A percentile compares a stretch with the other conserved stretches of the same genome.
Conservation (phyloP, 345 rosid genomes). For the Ceriops decandra region DNA sequence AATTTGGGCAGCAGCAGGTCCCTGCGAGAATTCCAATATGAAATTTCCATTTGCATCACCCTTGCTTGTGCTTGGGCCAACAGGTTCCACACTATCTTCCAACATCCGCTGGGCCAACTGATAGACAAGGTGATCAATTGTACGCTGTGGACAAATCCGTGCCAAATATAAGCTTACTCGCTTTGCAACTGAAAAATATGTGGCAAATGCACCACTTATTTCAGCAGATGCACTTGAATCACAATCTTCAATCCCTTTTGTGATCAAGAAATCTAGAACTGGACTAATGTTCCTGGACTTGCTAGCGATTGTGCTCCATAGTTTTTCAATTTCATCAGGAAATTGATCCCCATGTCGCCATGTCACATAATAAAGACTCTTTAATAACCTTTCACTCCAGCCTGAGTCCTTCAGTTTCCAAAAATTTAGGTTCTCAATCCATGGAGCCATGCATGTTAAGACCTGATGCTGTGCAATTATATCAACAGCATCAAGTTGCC, state of each 20-base stretch:
- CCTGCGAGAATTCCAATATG: slow-evolving; percentile 95
- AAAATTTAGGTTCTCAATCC: slow-evolving; percentile 98
- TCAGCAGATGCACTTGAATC: slow-evolving; percentile 99
- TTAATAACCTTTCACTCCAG: slow-evolving; percentile 93
- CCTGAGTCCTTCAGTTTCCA: slow-evolving; percentile 99
- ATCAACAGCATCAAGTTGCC: slow-evolving; percentile 98
- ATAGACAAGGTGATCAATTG: slow-evolving; percentile 95
- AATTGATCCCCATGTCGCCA: slow-evolving; percentile 99
- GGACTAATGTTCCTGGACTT: slow-evolving; percentile 95
- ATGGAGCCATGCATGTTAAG: slow-evolving; percentile 99
- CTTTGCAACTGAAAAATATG: slow-evolving; percentile 98
- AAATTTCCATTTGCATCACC: slow-evolving; percentile 64
- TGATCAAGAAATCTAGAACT: slow-evolving; percentile 89
- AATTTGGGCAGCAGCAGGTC: slow-evolving; percentile 72
- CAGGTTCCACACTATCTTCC: slow-evolving; percentile 85
- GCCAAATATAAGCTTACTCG: slow-evolving; percentile 95
- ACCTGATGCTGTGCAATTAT: slow-evolving; percentile 99
- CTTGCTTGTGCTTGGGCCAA: slow-evolving; percentile 49
- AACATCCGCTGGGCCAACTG: slow-evolving; percentile 91
- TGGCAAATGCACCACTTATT: slow-evolving; percentile 98
- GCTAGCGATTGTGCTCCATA: slow-evolving; percentile 98
- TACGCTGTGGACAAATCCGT: slow-evolving; percentile 92
- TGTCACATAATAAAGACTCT: slow-evolving; percentile 97
- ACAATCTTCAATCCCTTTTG: slow-evolving; percentile 96
- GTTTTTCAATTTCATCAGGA: slow-evolving; percentile 98